Percentiles rank a stretch among this genome's conserved stretches.
Conservation (phyloP, 257 asterid genomes). For the Phtheirospermum japonicum region DNA sequence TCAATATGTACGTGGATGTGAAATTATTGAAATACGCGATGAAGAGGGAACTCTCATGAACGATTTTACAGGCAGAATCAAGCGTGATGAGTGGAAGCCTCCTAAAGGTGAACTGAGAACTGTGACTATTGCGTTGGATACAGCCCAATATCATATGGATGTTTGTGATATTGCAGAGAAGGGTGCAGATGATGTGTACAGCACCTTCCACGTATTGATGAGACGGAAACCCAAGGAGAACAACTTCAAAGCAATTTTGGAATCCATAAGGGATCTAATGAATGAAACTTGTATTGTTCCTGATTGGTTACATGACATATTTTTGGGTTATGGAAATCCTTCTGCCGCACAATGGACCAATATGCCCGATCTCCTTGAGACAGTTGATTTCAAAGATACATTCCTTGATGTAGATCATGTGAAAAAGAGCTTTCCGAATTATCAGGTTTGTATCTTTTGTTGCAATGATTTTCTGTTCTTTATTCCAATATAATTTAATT, state of each 20-base stretch:
- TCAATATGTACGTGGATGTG: slow-evolving; percentile 97
- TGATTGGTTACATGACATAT: slow-evolving; percentile 94
- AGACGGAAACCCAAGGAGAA: slow-evolving; percentile 99
- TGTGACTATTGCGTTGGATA: slow-evolving; percentile 85
- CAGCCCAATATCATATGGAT: slow-evolving; percentile 99
- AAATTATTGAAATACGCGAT: slow-evolving; percentile 88
- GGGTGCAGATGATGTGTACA: slow-evolving; percentile 84
- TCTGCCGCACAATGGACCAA: slow-evolving; percentile 96
- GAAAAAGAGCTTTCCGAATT: slow-evolving; percentile 74
- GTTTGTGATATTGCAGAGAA: slow-evolving; percentile 89
- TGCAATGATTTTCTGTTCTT: slow-evolving; percentile 15
- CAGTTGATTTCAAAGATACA: slow-evolving; percentile 92
- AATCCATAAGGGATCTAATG: slow-evolving; percentile 97
- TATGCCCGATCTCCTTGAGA: slow-evolving; percentile 84
- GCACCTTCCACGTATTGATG: slow-evolving; percentile 87
- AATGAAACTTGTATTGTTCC: slow-evolving; percentile 99
- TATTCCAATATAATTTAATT: not conserved
- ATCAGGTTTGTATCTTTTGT: slow-evolving; percentile 54
- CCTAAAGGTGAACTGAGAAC: slow-evolving; percentile 98
- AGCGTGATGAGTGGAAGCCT: slow-evolving; percentile 99
- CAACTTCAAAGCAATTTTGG: slow-evolving; percentile 96
- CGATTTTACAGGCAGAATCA: slow-evolving; percentile 94
- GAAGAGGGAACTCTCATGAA: slow-evolving; percentile 98
- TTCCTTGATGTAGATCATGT: slow-evolving; percentile 87
- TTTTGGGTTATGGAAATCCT: slow-evolving; percentile 98